Evolutionary conservation across 148 eudicot species (phyloP), one percentile per base, ranked within the genome.

Genomic region (Mesembryanthemum crystallinum): DNA sequence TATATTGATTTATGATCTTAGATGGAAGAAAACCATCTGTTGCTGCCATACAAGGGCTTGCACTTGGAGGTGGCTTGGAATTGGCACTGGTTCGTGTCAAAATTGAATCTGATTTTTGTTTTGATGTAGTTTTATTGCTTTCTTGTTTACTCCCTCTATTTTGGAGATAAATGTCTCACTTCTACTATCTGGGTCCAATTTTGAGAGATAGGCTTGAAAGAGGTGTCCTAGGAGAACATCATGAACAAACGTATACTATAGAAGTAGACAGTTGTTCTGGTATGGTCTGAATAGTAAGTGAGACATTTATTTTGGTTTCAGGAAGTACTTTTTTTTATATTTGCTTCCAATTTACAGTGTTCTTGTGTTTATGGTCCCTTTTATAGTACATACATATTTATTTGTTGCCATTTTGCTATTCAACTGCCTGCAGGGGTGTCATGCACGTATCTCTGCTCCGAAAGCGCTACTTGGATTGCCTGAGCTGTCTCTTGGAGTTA

Each of bases 41-140:
- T 83, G 98, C 98, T 85, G 98, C 94, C 67, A 74, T 94, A 58
- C 82, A 85, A 85, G 98, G 98, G 62, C 92, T 94, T 79, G 98
- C 97, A 62, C 94, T 91, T 70, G 98, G 98, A 68, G 97, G 97
- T 80, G 98, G 98, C 81, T 85, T 94, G 77, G 98, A 94, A 82
- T 47, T 94, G 74, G 91, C 97, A 65, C 49, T 94, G 98, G 98
- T 94, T 83, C 64, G 98, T 81, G 68, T 43, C 23, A 13, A 68
- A 68, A 42, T 24, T 39, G 49, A 29, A 4, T 51, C 8, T 42
- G 20, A 37, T 54, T 33, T 71, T 62, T 52, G 45, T 32, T 35
- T 37, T 1, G 67, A 14, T 23, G 51, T 47, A 42, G 2, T 13
- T 39, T 27, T 51, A 68, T 42, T 63, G 21, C 23, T 77, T 51